phyloP scores from a whole-genome alignment of 495 filamentous ascomycete genomes.

The Lophiotrema nucula region DNA sequence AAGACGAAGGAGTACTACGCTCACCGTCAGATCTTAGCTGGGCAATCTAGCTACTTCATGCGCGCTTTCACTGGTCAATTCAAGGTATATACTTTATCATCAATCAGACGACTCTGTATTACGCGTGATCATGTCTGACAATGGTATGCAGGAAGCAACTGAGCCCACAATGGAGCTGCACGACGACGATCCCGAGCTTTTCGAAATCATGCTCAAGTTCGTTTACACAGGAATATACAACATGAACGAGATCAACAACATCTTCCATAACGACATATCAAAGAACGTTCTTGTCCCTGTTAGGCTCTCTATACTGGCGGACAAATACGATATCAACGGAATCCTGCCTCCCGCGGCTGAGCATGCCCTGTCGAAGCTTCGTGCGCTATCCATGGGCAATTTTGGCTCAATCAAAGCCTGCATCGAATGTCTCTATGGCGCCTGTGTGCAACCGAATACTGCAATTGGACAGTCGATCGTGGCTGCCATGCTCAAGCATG shows the following conservation, averaged over 20 bases:
- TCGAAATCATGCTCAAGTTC: slow-evolving; percentile 12
- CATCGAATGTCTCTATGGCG: not conserved
- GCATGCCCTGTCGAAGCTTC: not conserved
- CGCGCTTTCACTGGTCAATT: not conserved
- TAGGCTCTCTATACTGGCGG: not conserved
- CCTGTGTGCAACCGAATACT: not conserved
- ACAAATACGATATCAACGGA: slow-evolving; percentile 12
- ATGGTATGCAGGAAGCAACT: too few relatives aligned
- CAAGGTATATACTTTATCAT: slow-evolving; percentile 9
- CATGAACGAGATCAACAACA: not conserved
- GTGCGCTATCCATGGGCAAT: not conserved
- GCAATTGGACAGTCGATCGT: not conserved
- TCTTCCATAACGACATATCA: not conserved
- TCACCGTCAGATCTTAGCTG: not conserved
- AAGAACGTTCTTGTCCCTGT: not conserved
- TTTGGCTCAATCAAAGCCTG: not conserved
- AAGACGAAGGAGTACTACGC: not conserved
- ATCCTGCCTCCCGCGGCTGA: not conserved
- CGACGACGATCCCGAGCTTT: slow-evolving; percentile 6
- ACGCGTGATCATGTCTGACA: too few relatives aligned
- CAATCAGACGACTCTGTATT: too few relatives aligned
- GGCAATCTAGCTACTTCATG: not conserved
- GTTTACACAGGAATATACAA: not conserved
- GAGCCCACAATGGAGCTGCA: slow-evolving; percentile 1
- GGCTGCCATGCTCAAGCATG: not conserved